A percentile compares a stretch with the other conserved stretches of the same genome.
Evolutionary conservation across 306 rosid species (phyloP).

Genomic region (Malus asiatica): DNA sequence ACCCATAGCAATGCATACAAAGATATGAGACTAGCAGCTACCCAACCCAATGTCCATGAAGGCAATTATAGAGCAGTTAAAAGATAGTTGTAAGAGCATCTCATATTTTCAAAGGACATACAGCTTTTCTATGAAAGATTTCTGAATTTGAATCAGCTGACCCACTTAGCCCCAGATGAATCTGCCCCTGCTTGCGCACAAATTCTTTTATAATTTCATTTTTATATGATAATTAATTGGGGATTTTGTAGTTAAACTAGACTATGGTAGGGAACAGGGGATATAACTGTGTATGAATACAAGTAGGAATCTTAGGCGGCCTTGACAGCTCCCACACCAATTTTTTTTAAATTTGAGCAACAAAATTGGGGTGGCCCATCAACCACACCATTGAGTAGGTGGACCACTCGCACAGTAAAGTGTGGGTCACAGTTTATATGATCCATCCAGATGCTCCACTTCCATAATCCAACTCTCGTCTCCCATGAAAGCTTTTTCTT

Average conservation of each 20-base stretch:
- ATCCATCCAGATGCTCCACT: constrained; percentile 40
- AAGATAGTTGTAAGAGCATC: too few species aligned
- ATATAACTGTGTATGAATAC: constrained; percentile 5
- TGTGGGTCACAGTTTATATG: constrained; percentile 36
- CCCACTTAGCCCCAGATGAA: too few species aligned
- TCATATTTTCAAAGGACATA: too few species aligned
- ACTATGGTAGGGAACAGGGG: not conserved
- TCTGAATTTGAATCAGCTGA: too few species aligned
- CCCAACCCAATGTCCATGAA: too few species aligned
- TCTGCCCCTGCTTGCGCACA: too few species aligned
- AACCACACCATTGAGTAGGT: constrained; percentile 41
- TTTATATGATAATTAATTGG: not conserved
- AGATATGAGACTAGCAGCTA: too few species aligned
- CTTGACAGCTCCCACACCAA: constrained; percentile 41
- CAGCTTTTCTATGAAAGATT: too few species aligned
- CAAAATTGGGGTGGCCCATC: constrained; percentile 37
- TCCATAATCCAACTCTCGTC: constrained; percentile 39
- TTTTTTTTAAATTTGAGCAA: constrained; percentile 10
- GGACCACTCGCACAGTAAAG: constrained; percentile 52
- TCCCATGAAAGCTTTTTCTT: constrained; percentile 16
- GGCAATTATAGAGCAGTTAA: too few species aligned
- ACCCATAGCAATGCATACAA: too few species aligned
- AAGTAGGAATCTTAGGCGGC: constrained; percentile 17
- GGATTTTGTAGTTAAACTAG: not conserved
- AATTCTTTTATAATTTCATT: not conserved